Evolutionary conservation across 78 protist genomes (phyloP).

Genomic region (Dictyostelium firmibasis): DNA sequence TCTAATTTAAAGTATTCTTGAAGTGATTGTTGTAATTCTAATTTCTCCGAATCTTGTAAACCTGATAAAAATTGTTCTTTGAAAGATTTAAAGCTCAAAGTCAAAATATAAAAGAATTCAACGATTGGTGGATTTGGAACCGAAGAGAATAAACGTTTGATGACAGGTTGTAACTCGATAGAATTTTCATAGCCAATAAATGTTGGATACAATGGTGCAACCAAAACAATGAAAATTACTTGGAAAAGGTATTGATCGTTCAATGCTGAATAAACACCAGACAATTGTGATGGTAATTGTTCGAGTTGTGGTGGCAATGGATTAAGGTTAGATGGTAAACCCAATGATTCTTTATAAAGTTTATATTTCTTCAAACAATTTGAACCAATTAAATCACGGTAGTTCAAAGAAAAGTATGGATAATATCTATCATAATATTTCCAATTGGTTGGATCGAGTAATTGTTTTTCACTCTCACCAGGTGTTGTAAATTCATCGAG

Average conservation of each 20-base stretch:
- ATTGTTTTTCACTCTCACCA: not conserved
- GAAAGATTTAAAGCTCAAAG: not conserved
- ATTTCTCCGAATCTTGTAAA: not conserved
- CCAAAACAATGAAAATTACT: not conserved
- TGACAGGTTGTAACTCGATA: slow-evolving; percentile 1
- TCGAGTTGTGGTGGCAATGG: slow-evolving; percentile 38
- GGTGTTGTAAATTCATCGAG: not conserved
- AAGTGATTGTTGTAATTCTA: not conserved
- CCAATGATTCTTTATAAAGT: not conserved
- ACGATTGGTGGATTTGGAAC: slow-evolving; percentile 3
- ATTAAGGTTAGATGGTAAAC: not conserved
- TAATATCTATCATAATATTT: slow-evolving; percentile 27
- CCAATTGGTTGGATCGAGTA: slow-evolving; percentile 27
- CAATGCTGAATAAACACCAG: not conserved
- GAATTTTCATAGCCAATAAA: slow-evolving; percentile 36
- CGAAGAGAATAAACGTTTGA: not conserved
- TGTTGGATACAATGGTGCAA: not conserved
- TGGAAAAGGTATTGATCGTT: slow-evolving; percentile 46
- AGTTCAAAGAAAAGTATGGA: slow-evolving; percentile 56
- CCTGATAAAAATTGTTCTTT: not conserved
- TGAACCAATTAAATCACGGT: not conserved
- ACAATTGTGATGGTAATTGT: not conserved
- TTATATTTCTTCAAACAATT: not conserved
- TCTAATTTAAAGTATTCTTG: not conserved
- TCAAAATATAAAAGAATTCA: not conserved